These are phyloP conservation scores for Hypoxylon sp. DNA, from an alignment of 2,329 filamentous ascomycete species.

Conservation along the genomic window DNA sequence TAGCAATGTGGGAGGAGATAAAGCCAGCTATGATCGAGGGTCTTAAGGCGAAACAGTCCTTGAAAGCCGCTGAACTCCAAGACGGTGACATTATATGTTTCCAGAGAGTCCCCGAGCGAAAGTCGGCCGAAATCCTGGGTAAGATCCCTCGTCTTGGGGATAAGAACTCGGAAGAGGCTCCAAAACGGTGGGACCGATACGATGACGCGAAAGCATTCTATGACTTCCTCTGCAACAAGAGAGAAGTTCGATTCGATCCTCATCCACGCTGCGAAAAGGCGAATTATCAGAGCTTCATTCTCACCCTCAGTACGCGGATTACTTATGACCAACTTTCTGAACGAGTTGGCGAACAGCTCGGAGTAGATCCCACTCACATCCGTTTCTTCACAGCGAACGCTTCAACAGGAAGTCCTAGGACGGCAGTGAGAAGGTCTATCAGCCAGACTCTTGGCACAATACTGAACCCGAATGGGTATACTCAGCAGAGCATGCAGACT, in stretches of 20 bases:
- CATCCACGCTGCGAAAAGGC: conserved; percentile 71
- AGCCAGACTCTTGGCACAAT: conserved; percentile 83
- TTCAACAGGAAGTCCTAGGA: conserved; percentile 82
- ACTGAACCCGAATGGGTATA: conserved; percentile 79
- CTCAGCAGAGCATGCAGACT: conserved; percentile 78
- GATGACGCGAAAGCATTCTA: conserved; percentile 89
- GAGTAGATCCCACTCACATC: conserved; percentile 85
- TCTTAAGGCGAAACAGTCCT: conserved; percentile 90
- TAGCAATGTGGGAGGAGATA: conserved; percentile 93
- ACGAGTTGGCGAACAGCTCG: conserved; percentile 83
- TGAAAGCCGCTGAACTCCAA: conserved; percentile 93
- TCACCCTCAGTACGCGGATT: conserved; percentile 89
- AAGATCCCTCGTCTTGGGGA: conserved; percentile 59
- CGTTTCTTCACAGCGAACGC: conserved; percentile 91
- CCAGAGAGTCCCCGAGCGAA: conserved; percentile 74
- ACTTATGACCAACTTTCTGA: conserved; percentile 89
- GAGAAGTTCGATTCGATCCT: conserved; percentile 83
- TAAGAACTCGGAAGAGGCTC: conserved; percentile 57
- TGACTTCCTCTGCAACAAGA: conserved; percentile 90
- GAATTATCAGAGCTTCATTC: conserved; percentile 76
- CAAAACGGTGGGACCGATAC: conserved; percentile 65
- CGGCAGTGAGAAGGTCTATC: conserved; percentile 79
- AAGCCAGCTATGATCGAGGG: conserved; percentile 97
- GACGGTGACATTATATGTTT: conserved; percentile 98
- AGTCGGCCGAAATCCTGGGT: conserved; percentile 58